Evolutionary conservation across 768 basidiomycete genomes (phyloP).

Genomic region (Boletellus emodensis): DNA sequence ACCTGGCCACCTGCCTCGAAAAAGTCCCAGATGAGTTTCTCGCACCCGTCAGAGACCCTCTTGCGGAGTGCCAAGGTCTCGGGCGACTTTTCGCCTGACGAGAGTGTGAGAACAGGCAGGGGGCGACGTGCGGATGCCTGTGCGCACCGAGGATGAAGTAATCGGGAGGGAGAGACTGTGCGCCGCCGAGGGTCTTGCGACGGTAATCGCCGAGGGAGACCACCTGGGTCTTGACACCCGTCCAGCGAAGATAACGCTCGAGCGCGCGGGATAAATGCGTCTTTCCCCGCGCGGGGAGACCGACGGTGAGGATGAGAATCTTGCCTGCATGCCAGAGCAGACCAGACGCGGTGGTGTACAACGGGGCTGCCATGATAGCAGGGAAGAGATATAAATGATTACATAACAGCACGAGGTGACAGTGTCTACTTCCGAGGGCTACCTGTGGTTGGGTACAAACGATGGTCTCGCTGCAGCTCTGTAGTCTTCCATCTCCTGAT

Average conservation of each 20-base stretch:
- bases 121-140: rapidly evolving
- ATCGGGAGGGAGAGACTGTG: slow-evolving; percentile 83
- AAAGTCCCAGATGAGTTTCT: slow-evolving; percentile 84
- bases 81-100: slow-evolving; percentile 68
- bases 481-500: slow-evolving; percentile 81
- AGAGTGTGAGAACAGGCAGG: not conserved
- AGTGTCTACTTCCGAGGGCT: not conserved
- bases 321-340: slow-evolving; percentile 91
- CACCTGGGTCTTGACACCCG: slow-evolving; percentile 94
- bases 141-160: slow-evolving; percentile 80
- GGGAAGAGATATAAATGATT: slow-evolving; percentile 8
- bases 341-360: slow-evolving; percentile 89
- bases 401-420: slow-evolving; percentile 10
- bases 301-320: slow-evolving; percentile 89
- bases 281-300: slow-evolving; percentile 91
- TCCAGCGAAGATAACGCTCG: slow-evolving; percentile 97
- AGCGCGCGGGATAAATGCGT: slow-evolving; percentile 95
- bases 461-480: slow-evolving; percentile 37
- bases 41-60: slow-evolving; percentile 76
- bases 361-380: slow-evolving; percentile 72
- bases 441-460: slow-evolving; percentile 14
- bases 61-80: slow-evolving; percentile 78
- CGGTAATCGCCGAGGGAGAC: slow-evolving; percentile 95
- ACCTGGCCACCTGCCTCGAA: slow-evolving; percentile 89
- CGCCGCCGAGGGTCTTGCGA: slow-evolving; percentile 82